Evolutionary conservation across 2,329 filamentous ascomycete species (phyloP).

Genomic region (Mariannaea elegans): DNA sequence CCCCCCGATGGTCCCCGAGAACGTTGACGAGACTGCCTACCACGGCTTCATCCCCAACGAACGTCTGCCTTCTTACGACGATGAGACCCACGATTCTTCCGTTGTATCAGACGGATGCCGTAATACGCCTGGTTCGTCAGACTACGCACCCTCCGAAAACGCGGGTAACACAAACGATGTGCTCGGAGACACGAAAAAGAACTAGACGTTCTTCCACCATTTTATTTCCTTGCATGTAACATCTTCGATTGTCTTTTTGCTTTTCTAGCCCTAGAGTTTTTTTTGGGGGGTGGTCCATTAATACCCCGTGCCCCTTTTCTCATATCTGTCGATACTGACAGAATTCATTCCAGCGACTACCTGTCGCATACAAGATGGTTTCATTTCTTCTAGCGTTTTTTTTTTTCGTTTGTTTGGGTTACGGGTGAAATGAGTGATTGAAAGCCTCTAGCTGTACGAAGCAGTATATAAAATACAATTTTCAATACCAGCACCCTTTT

Average conservation of each 20-base stretch:
- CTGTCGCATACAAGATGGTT: slow-evolving; percentile 18
- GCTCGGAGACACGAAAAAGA: slow-evolving; percentile 37
- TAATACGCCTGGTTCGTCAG: slow-evolving; percentile 47
- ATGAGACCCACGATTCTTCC: slow-evolving; percentile 42
- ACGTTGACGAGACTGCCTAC: slow-evolving; percentile 33
- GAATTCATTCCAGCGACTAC: neutral
- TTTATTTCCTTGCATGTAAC: slow-evolving; percentile 17
- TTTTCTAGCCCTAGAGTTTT: slow-evolving; percentile 20
- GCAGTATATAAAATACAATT: slow-evolving; percentile 30
- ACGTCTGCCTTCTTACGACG: slow-evolving; percentile 54
- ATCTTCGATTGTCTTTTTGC: slow-evolving; percentile 8
- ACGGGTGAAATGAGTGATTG: slow-evolving; percentile 19
- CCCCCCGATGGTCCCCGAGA: slow-evolving; percentile 30
- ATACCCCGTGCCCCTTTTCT: slow-evolving; percentile 13
- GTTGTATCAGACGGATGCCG: slow-evolving; percentile 56
- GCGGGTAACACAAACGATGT: slow-evolving; percentile 34
- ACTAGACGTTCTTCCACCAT: slow-evolving; percentile 20
- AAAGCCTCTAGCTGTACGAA: slow-evolving; percentile 12
- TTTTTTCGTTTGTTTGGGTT: slow-evolving; percentile 12
- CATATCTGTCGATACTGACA: neutral
- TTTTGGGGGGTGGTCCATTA: slow-evolving; percentile 17
- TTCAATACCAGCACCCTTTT: slow-evolving; percentile 17
- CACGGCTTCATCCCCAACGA: slow-evolving; percentile 42
- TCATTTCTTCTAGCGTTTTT: slow-evolving; percentile 21
- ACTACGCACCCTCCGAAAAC: slow-evolving; percentile 33